phyloP scores from a whole-genome alignment of 2,329 filamentous ascomycete genomes.

The Phyllosticta citrichinensis region DNA sequence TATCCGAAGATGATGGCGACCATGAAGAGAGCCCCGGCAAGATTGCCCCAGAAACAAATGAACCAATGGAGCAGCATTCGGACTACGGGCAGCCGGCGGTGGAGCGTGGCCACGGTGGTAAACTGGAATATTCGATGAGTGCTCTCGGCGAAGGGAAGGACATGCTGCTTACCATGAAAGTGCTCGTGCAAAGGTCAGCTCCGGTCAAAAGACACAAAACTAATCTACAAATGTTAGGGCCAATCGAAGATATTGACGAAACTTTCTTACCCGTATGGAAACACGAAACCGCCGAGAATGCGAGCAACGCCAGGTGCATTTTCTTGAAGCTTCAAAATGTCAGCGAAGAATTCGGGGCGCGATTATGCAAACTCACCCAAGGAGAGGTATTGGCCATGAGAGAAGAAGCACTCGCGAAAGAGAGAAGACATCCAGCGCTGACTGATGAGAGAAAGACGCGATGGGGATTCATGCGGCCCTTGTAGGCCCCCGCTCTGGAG shows the following conservation, averaged over 20 bases:
- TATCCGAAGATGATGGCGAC: constrained; percentile 41
- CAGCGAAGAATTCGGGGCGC: not conserved
- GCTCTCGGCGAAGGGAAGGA: too few relatives aligned
- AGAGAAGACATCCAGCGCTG: constrained; percentile 42
- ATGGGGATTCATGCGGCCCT: constrained; percentile 43
- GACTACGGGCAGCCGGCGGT: constrained; percentile 20
- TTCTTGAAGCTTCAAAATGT: constrained; percentile 2
- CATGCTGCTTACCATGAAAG: constrained; percentile 4
- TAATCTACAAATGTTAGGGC: not conserved
- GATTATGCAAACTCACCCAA: not conserved
- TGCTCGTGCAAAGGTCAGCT: constrained; percentile 8
- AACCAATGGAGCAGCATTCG: constrained; percentile 34
- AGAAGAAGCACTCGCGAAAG: constrained; percentile 29
- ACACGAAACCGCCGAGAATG: constrained; percentile 3
- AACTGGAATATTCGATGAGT: not conserved
- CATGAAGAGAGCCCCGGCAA: constrained; percentile 40
- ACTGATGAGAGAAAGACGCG: constrained; percentile 44
- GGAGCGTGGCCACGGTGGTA: constrained; percentile 13
- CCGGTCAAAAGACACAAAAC: constrained; percentile 6
- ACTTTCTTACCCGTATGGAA: not conserved
- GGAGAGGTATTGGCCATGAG: constrained; percentile 6
- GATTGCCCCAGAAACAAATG: constrained; percentile 40
- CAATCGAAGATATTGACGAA: not conserved
- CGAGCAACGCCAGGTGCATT: constrained; percentile 5
- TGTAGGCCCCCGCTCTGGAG: constrained; percentile 40